Conservation (phyloP, 768 basidiomycete species). For the Harrya chromipes region DNA sequence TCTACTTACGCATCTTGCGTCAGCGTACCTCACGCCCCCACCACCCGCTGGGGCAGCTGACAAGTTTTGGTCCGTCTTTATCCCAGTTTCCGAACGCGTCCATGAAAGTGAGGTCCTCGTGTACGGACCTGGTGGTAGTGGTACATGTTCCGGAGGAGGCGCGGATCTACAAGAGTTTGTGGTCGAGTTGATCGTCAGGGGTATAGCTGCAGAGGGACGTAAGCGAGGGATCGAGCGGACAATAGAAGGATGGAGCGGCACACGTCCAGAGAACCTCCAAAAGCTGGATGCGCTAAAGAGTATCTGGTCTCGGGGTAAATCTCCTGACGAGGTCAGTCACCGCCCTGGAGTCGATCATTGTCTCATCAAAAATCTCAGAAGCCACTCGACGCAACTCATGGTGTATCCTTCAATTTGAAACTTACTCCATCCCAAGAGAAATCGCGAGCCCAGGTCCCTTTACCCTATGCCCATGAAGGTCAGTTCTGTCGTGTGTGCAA, state of each 20-base stretch:
- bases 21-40: conserved; percentile 68
- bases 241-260: conserved; percentile 59
- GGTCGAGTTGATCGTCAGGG: conserved; percentile 58
- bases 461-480: conserved; percentile 92
- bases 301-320: conserved; percentile 41
- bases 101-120: conserved; percentile 60
- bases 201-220: conserved; percentile 40
- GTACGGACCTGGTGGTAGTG: conserved; percentile 54
- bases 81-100: conserved; percentile 60
- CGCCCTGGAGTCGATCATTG: not conserved
- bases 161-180: conserved; percentile 46
- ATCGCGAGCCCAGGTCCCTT: conserved; percentile 75
- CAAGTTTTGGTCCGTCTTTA: conserved; percentile 81
- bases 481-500: conserved; percentile 2
- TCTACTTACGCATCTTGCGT: conserved; percentile 65
- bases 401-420: conserved; percentile 83
- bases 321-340: conserved; percentile 30
- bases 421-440: conserved; percentile 81
- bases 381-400: conserved; percentile 58
- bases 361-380: conserved; percentile 23
- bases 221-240: conserved; percentile 56
- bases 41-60: conserved; percentile 57
- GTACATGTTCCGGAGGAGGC: conserved; percentile 37
- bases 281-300: conserved; percentile 51
- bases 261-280: conserved; percentile 43